phyloP scores from a whole-genome alignment of 169 alveolate species.

The Plasmodium inui region DNA sequence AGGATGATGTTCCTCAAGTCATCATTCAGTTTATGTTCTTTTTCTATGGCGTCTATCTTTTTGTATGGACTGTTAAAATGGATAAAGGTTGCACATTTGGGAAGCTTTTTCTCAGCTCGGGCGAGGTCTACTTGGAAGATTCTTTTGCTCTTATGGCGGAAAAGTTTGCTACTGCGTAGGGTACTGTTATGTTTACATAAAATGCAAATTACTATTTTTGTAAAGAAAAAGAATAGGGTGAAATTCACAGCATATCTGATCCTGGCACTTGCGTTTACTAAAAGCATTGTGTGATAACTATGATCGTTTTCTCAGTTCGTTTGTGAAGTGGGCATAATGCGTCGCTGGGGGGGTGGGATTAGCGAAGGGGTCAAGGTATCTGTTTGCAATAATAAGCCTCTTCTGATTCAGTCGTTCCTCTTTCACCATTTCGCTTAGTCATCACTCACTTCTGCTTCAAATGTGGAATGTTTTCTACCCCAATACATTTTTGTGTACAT shows the following conservation, averaged over 20 bases:
- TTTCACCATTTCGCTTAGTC: not conserved
- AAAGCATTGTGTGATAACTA: constrained; percentile 16
- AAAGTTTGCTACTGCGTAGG: not conserved
- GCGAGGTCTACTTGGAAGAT: not conserved
- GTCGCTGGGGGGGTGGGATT: not conserved
- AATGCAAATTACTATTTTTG: constrained; percentile 13
- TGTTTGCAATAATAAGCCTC: not conserved
- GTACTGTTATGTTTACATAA: constrained; percentile 27
- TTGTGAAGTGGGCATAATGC: not conserved
- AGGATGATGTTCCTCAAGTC: constrained; percentile 56
- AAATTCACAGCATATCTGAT: constrained; percentile 15
- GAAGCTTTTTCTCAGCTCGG: not conserved
- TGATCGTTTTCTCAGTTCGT: not conserved
- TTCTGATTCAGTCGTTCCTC: not conserved
- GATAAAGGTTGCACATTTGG: constrained; percentile 11
- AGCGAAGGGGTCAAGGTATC: not conserved
- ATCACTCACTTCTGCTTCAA: not conserved
- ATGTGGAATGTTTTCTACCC: not conserved
- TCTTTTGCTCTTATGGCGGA: not conserved
- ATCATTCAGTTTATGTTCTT: constrained; percentile 34
- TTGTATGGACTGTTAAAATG: constrained; percentile 29
- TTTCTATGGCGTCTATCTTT: constrained; percentile 24
- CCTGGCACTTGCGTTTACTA: constrained; percentile 12
- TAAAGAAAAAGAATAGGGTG: constrained; percentile 28
- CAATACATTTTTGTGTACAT: not conserved